Evolutionary conservation across 768 basidiomycete species (phyloP).

Genomic region (Russula griseocarnosa): DNA sequence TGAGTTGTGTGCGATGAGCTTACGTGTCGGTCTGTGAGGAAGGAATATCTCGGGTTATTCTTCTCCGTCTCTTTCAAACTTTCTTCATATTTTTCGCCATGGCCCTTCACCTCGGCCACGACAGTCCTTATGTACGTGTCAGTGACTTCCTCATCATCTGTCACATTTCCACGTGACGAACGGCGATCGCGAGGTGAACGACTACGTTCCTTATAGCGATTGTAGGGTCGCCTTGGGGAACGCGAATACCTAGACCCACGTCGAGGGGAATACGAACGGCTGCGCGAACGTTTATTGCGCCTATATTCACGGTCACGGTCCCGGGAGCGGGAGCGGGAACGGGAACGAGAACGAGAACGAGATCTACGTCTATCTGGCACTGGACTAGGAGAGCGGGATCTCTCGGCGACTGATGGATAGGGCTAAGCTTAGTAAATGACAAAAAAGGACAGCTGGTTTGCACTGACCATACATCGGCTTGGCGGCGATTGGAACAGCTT

Average conservation of each 20-base stretch:
- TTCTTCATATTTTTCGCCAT: conserved; percentile 73
- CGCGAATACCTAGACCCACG: conserved; percentile 36
- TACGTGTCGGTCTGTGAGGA: conserved; percentile 44
- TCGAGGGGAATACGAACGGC: conserved; percentile 41
- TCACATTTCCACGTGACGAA: conserved; percentile 35
- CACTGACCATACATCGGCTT: conserved; percentile 75
- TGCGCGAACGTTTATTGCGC: conserved; percentile 38
- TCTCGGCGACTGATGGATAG: conserved; percentile 16
- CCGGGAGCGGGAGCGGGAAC: conserved; percentile 23
- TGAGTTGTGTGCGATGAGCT: conserved; percentile 30
- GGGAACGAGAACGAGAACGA: conserved; percentile 34
- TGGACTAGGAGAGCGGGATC: conserved; percentile 34
- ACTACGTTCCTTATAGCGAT: conserved; percentile 40
- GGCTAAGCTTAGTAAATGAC: neutral
- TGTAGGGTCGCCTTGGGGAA: conserved; percentile 39
- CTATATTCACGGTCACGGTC: conserved; percentile 33
- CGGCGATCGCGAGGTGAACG: conserved; percentile 44
- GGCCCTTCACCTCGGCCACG: conserved; percentile 77
- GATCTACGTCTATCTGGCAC: conserved; percentile 37
- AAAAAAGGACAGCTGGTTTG: neutral
- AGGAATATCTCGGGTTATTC: conserved; percentile 77
- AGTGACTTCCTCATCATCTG: conserved; percentile 66
- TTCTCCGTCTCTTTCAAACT: conserved; percentile 71
- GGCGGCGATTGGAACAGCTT: conserved; percentile 82
- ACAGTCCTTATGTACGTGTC: conserved; percentile 86